A percentile compares a stretch with the other conserved stretches of the same genome.
phyloP scores from a whole-genome alignment of 352 stramenopile genomes.

The Saprolegnia parasitica region DNA sequence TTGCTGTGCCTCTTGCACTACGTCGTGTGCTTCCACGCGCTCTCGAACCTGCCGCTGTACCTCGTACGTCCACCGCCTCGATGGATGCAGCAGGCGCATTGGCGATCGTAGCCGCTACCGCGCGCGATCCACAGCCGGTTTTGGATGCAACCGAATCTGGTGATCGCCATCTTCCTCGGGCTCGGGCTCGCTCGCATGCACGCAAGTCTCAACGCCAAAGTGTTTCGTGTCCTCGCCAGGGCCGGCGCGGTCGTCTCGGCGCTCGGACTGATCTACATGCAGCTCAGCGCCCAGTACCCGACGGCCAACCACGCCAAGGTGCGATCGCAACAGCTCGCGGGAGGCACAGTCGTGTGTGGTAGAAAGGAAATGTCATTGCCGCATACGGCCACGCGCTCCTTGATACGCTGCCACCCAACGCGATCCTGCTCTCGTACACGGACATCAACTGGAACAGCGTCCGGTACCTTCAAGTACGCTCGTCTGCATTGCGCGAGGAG shows the following conservation, averaged over 20 bases:
- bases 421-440: slow-evolving; percentile 69
- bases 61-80: slow-evolving; percentile 74
- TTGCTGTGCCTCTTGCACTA: slow-evolving; percentile 52
- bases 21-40: slow-evolving; percentile 60
- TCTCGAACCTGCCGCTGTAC: slow-evolving; percentile 70
- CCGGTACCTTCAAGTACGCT: slow-evolving; percentile 54
- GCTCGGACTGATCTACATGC: not conserved
- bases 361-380: slow-evolving; percentile 36
- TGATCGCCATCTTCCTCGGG: slow-evolving; percentile 55
- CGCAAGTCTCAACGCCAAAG: not conserved
- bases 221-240: not conserved
- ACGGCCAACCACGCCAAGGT: slow-evolving; percentile 23
- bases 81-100: too few relatives aligned
- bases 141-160: slow-evolving; percentile 73
- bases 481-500: not conserved
- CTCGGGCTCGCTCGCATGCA: slow-evolving; percentile 36
- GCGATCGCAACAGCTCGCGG: too few relatives aligned
- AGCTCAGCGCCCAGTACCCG: slow-evolving; percentile 17
- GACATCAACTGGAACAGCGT: slow-evolving; percentile 82
- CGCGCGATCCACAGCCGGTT: slow-evolving; percentile 34
- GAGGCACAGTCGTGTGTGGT: too few relatives aligned
- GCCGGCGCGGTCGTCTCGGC: not conserved
- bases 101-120: slow-evolving; percentile 7
- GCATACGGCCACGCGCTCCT: slow-evolving; percentile 44
- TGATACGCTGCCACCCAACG: slow-evolving; percentile 37